These are phyloP conservation scores for Ceratobasidium sp. DNA, from an alignment of 1,284 basidiomycete genomes.

Conservation along the genomic window DNA sequence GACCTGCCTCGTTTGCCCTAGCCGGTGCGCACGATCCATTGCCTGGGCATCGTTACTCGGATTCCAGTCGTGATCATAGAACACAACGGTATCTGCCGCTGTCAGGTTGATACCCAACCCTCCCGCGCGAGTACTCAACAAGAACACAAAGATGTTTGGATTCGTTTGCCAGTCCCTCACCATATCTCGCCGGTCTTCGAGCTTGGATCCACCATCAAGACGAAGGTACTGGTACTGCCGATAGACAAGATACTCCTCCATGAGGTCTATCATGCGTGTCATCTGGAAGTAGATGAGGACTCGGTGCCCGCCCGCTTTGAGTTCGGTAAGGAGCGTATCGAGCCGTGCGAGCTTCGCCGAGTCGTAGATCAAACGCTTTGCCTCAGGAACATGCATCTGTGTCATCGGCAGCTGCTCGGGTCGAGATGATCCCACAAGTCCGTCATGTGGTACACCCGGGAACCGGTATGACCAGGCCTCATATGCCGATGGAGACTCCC, in stretches of 20 bases:
- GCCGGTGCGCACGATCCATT: conserved; percentile 99
- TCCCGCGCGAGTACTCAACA: conserved; percentile 95
- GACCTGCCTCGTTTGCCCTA: conserved; percentile 98
- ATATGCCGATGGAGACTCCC: conserved; percentile 68
- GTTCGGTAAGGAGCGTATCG: conserved; percentile 86
- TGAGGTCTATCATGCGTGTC: conserved; percentile 99
- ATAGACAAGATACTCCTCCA: conserved; percentile 99
- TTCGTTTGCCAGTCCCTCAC: conserved; percentile 99
- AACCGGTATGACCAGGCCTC: conserved; percentile 60
- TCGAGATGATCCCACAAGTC: conserved; percentile 75
- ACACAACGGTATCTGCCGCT: conserved; percentile 96
- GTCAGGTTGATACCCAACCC: conserved; percentile 98
- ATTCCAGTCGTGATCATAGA: conserved; percentile 99
- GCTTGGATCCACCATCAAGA: conserved; percentile 92
- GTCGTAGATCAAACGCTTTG: conserved; percentile 95
- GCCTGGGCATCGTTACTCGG: conserved; percentile 99
- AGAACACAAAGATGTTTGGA: conserved; percentile 95
- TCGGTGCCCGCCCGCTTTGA: conserved; percentile 93
- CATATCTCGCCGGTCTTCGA: conserved; percentile 98
- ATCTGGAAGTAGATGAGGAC: conserved; percentile 99
- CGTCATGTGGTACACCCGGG: conserved; percentile 70
- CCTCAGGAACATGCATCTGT: conserved; percentile 92
- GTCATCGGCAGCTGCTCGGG: conserved; percentile 81
- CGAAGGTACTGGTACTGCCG: conserved; percentile 98
- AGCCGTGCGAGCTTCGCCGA: conserved; percentile 95